Percentiles rank a stretch among this genome's conserved stretches.
Evolutionary conservation across 495 filamentous ascomycete species (phyloP).

Genomic region (Parmelia sp.): DNA sequence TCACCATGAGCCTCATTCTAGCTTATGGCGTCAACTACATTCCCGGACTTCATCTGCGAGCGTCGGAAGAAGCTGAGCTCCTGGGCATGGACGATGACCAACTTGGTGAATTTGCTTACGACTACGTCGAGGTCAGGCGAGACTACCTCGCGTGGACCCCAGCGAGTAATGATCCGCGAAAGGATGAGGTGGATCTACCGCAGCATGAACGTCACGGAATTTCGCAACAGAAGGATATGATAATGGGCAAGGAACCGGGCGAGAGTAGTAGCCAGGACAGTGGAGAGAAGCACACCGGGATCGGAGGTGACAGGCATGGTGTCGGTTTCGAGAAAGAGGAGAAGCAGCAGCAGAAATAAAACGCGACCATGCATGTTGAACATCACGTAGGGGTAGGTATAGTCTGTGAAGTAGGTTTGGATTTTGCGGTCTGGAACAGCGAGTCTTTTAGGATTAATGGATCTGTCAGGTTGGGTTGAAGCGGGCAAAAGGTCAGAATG

Average conservation of each 20-base stretch:
- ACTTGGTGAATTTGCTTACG: conserved; percentile 97
- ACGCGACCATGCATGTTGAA: neutral
- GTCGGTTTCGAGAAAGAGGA: conserved; percentile 35
- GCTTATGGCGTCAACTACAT: conserved; percentile 79
- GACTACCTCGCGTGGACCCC: conserved; percentile 98
- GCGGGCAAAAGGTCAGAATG: neutral
- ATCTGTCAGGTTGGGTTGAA: neutral
- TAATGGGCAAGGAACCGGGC: conserved; percentile 52
- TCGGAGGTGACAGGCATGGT: conserved; percentile 39
- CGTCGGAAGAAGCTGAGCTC: conserved; percentile 92
- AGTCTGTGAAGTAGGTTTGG: neutral
- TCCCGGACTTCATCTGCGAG: conserved; percentile 85
- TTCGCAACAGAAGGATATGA: conserved; percentile 61
- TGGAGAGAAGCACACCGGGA: conserved; percentile 36
- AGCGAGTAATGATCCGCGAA: conserved; percentile 60
- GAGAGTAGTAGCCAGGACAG: conserved; percentile 42
- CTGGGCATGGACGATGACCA: conserved; percentile 99
- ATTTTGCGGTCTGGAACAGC: neutral
- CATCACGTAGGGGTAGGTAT: neutral
- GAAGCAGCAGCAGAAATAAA: conserved; percentile 8
- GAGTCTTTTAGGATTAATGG: neutral
- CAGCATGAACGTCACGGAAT: conserved; percentile 76
- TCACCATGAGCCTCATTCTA: conserved; percentile 76
- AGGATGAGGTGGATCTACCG: conserved; percentile 56
- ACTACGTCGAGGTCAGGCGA: conserved; percentile 96